These are phyloP conservation scores for Takakia lepidozioides DNA, from an alignment of 225 moss, liverwort and hornwort species.

Conservation along the genomic window DNA sequence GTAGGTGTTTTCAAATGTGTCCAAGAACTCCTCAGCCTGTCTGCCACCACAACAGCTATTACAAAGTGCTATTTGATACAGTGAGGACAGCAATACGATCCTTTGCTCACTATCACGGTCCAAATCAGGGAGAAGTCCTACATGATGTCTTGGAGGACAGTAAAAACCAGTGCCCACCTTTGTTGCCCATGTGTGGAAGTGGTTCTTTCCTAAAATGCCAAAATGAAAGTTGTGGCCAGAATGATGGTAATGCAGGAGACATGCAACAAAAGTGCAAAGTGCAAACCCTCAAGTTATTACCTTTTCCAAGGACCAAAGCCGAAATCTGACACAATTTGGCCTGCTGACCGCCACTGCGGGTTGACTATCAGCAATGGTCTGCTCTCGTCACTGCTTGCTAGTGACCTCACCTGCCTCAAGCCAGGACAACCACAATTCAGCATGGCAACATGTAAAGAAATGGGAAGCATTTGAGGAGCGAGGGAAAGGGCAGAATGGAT, in stretches of 20 bases:
- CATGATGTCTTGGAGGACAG: too few relatives aligned
- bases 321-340: constrained; percentile 90
- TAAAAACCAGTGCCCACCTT: too few relatives aligned
- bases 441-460: background rate
- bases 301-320: constrained; percentile 98
- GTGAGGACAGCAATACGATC: background rate
- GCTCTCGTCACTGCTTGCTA: constrained; percentile 67
- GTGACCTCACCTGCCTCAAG: constrained; percentile 60
- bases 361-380: constrained; percentile 70
- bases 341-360: constrained; percentile 87
- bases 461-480: too few relatives aligned
- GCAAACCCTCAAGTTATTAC: too few relatives aligned
- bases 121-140: background rate
- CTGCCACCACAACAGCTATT: constrained; percentile 40
- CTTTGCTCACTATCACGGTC: background rate
- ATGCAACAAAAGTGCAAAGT: too few relatives aligned
- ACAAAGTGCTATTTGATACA: too few relatives aligned
- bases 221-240: too few relatives aligned
- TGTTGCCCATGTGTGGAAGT: too few relatives aligned
- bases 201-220: too few relatives aligned
- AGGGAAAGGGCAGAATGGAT: background rate
- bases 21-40: constrained; percentile 91
- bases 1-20: constrained; percentile 68
- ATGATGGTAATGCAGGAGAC: too few relatives aligned
- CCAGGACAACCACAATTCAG: background rate